Evolutionary conservation across 768 basidiomycete species (phyloP).

Genomic region (Suillus placidus): DNA sequence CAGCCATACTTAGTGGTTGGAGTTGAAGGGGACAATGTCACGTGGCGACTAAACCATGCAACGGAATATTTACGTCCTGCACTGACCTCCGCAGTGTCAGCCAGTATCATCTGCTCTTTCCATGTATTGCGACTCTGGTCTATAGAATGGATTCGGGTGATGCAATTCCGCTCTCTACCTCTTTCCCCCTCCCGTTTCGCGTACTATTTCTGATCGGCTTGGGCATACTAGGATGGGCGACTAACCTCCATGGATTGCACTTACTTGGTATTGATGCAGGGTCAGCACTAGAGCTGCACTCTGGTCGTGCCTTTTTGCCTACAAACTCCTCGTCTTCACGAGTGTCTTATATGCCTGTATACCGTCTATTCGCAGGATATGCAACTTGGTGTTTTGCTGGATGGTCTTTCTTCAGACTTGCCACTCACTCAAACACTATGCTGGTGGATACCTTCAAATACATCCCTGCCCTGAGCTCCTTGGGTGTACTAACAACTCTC

Average conservation of each 20-base stretch:
- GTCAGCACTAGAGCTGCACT: conserved; percentile 64
- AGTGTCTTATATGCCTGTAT: conserved; percentile 59
- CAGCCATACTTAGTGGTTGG: conserved; percentile 24
- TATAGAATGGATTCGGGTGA: conserved; percentile 36
- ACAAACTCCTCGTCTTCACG: conserved; percentile 20
- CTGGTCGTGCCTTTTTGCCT: conserved; percentile 19
- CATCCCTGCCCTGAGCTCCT: conserved; percentile 68
- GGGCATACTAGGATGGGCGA: conserved; percentile 89
- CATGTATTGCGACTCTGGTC: conserved; percentile 3
- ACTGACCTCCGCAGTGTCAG: conserved; percentile 7
- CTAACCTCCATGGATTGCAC: conserved; percentile 86
- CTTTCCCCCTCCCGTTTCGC: conserved; percentile 91
- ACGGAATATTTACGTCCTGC: background rate
- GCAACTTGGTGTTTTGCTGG: conserved; percentile 59
- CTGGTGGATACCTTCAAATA: conserved; percentile 77
- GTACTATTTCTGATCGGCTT: conserved; percentile 78
- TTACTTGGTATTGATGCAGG: conserved; percentile 73
- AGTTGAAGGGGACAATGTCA: background rate
- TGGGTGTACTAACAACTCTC: conserved; percentile 58
- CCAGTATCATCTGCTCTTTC: conserved; percentile 3
- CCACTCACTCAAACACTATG: conserved; percentile 56
- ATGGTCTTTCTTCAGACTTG: conserved; percentile 69
- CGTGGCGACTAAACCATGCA: conserved; percentile 10
- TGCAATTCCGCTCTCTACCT: conserved; percentile 52
- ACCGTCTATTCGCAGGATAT: conserved; percentile 68